phyloP scores from a whole-genome alignment of 768 basidiomycete species.

The Phylloporus sp. region DNA sequence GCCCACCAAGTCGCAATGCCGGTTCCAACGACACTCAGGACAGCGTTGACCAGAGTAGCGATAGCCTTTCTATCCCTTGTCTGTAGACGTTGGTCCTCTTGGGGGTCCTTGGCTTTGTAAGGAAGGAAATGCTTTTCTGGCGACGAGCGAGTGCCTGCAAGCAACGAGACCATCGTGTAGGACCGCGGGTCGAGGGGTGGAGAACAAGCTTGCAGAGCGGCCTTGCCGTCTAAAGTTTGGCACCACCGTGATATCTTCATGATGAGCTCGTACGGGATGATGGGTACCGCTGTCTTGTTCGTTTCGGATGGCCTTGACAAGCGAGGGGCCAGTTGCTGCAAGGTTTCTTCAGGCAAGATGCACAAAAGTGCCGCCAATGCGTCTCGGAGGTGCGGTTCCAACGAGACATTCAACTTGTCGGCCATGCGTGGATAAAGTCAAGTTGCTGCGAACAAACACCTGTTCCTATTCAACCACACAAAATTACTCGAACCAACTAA shows the following conservation, averaged over 20 bases:
- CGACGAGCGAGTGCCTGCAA: slow-evolving; percentile 75
- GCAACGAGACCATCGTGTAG: slow-evolving; percentile 68
- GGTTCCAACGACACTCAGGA: slow-evolving; percentile 63
- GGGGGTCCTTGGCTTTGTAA: slow-evolving; percentile 43
- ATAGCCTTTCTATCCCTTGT: slow-evolving; percentile 60
- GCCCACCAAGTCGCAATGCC: slow-evolving; percentile 73
- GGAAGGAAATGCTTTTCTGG: slow-evolving; percentile 66
- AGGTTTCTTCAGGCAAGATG: slow-evolving; percentile 43
- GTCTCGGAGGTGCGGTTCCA: slow-evolving; percentile 59
- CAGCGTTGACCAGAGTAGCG: slow-evolving; percentile 62
- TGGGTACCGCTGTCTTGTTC: slow-evolving; percentile 17
- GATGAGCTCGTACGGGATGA: slow-evolving; percentile 61
- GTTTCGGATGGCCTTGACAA: slow-evolving; percentile 28
- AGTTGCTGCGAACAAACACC: too few species aligned
- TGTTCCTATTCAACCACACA: too few species aligned
- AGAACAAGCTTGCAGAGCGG: slow-evolving; percentile 34
- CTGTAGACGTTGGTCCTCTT: slow-evolving; percentile 42
- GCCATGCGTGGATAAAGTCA: not conserved
- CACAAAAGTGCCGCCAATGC: slow-evolving; percentile 41
- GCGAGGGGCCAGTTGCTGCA: slow-evolving; percentile 37
- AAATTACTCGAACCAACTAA: not conserved
- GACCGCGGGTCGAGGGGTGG: slow-evolving; percentile 46
- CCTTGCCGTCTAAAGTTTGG: slow-evolving; percentile 45
- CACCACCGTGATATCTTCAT: slow-evolving; percentile 64
- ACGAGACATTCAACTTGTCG: slow-evolving; percentile 50